A percentile compares a stretch with the other conserved stretches of the same genome.
Evolutionary conservation across 345 rosid species (phyloP).

Genomic region (Hirschfeldia incana): DNA sequence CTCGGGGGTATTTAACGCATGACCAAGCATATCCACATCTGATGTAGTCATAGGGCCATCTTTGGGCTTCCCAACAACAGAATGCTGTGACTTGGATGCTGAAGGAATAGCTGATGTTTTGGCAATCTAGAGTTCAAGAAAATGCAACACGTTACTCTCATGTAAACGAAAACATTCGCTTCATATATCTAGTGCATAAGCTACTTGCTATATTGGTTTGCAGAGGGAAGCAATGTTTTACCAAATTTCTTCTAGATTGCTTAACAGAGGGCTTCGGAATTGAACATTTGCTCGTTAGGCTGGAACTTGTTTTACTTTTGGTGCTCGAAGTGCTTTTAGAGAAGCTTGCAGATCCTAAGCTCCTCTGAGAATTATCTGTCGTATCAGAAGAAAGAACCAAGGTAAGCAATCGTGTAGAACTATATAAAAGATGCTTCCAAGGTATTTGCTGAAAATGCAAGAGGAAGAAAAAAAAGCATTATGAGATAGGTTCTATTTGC

Average conservation of each 20-base stretch:
- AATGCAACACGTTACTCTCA: constrained; percentile 24
- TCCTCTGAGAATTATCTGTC: constrained; percentile 49
- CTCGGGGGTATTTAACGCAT: constrained; percentile 32
- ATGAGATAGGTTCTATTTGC: constrained; percentile 15
- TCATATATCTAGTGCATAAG: constrained; percentile 13
- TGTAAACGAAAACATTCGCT: constrained; percentile 3
- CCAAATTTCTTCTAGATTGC: constrained; percentile 59
- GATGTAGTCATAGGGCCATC: constrained; percentile 37
- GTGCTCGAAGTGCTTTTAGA: constrained; percentile 37
- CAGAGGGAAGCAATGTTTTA: constrained; percentile 43
- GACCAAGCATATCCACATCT: constrained; percentile 40
- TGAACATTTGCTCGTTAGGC: constrained; percentile 43
- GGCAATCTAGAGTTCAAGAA: constrained; percentile 46
- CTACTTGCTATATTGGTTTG: constrained; percentile 1
- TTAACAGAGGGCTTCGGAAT: constrained; percentile 47
- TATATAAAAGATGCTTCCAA: constrained; percentile 13
- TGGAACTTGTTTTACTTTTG: constrained; percentile 46
- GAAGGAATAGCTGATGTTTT: constrained; percentile 38
- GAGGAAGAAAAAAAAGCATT: background rate
- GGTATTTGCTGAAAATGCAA: background rate
- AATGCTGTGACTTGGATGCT: constrained; percentile 39
- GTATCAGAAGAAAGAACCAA: constrained; percentile 30
- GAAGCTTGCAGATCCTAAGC: constrained; percentile 41
- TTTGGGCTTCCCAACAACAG: constrained; percentile 36
- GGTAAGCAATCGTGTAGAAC: background rate